Evolutionary conservation across 208 protist genomes (phyloP).

Genomic region (Leishmania tropica): DNA sequence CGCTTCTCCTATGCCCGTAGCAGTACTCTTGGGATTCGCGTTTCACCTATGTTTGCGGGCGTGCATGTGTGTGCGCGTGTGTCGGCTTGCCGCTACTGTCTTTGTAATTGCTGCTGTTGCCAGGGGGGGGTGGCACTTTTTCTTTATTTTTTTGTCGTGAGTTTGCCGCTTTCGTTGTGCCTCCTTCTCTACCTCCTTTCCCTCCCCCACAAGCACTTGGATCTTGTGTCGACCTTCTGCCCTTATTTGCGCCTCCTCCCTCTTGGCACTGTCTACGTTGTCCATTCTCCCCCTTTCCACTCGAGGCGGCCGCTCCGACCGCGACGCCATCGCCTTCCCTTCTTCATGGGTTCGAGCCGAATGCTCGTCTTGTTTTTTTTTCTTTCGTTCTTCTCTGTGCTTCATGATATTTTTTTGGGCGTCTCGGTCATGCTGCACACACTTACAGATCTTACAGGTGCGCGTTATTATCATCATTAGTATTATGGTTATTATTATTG

Average conservation of each 20-base stretch:
- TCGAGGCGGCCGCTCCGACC: background rate
- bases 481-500: background rate
- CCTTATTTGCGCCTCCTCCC: background rate
- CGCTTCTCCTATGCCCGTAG: background rate
- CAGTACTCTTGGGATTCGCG: background rate
- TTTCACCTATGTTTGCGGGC: background rate
- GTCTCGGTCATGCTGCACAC: background rate
- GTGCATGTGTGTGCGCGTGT: background rate
- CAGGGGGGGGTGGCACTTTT: background rate
- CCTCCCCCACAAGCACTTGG: background rate
- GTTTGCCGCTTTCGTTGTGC: background rate
- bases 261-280: background rate
- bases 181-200: background rate
- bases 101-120: background rate
- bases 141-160: background rate
- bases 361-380: background rate
- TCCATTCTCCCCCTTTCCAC: background rate
- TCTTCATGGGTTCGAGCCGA: background rate
- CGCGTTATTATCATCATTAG: background rate
- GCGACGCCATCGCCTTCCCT: background rate
- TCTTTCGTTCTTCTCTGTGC: background rate
- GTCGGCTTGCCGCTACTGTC: background rate
- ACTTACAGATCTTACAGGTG: background rate
- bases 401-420: background rate
- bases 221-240: background rate